These are phyloP conservation scores for Coniochaeta sp. DNA, from an alignment of 2,329 filamentous ascomycete species.

Conservation along the genomic window DNA sequence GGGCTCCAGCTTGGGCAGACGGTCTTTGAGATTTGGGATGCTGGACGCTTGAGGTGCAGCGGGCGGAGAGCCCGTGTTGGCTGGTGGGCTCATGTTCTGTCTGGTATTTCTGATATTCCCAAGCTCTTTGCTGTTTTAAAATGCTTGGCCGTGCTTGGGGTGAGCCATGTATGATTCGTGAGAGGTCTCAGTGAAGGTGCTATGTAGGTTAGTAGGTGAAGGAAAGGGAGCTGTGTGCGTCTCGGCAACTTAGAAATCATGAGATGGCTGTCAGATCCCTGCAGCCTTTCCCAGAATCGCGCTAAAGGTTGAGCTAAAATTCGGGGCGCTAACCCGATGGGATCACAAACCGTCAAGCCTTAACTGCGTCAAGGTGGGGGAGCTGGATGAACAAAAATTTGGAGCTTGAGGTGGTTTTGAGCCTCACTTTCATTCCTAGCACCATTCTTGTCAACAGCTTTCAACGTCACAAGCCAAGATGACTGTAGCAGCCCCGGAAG, in stretches of 20 bases:
- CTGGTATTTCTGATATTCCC: background rate
- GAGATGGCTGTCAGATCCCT: no score
- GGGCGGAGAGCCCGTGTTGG: slow-evolving; percentile 4
- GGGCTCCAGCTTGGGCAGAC: slow-evolving; percentile 61
- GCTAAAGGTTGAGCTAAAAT: background rate
- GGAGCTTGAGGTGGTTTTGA: slow-evolving; percentile 3
- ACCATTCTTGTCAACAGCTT: no score
- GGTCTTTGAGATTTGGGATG: slow-evolving; percentile 45
- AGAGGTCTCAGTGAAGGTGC: slow-evolving; percentile 1
- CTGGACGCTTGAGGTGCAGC: slow-evolving; percentile 10
- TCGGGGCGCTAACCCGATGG: background rate
- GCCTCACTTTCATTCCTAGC: background rate
- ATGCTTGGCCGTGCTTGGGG: no score
- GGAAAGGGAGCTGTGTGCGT: background rate
- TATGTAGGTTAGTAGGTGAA: slow-evolving; percentile 2
- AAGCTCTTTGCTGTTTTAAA: no score
- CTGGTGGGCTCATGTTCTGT: slow-evolving; percentile 8
- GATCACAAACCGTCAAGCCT: background rate
- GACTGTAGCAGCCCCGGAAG: slow-evolving; percentile 39
- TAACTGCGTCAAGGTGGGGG: background rate
- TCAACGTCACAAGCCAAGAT: no score
- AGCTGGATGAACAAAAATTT: slow-evolving; percentile 6
- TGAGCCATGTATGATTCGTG: background rate
- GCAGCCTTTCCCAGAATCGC: no score
- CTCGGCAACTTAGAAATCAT: background rate